These are phyloP conservation scores for Hanseniaspora uvarum DNA, from an alignment of 1,139 yeast genomes.

Conservation along the genomic window DNA sequence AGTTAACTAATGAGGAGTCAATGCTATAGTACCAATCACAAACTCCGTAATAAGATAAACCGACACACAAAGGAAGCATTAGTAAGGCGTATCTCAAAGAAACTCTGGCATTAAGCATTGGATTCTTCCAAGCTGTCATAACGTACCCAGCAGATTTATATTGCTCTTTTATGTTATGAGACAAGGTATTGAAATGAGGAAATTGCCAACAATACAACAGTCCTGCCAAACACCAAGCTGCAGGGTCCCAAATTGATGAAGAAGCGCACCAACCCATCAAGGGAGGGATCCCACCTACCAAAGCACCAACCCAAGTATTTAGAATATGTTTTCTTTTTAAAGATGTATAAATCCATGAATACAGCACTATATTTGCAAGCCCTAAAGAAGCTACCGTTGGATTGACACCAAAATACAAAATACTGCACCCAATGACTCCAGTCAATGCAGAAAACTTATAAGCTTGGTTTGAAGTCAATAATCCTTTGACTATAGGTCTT, in stretches of 20 bases:
- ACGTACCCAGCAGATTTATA: slow-evolving; percentile 89
- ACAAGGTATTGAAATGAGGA: slow-evolving; percentile 90
- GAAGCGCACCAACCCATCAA: slow-evolving; percentile 99
- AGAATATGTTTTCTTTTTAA: slow-evolving; percentile 72
- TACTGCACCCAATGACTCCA: slow-evolving; percentile 60
- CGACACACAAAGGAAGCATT: slow-evolving; percentile 89
- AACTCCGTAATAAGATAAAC: slow-evolving; percentile 63
- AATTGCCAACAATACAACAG: slow-evolving; percentile 95
- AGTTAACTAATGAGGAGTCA: slow-evolving; percentile 73
- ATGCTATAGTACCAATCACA: slow-evolving; percentile 73
- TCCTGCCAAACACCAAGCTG: slow-evolving; percentile 90
- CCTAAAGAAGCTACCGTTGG: slow-evolving; percentile 76
- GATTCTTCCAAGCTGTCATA: slow-evolving; percentile 92
- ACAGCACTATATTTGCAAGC: slow-evolving; percentile 61
- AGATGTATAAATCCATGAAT: slow-evolving; percentile 85
- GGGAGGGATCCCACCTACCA: slow-evolving; percentile 97
- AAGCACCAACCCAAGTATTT: slow-evolving; percentile 97
- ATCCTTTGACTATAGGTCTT: slow-evolving; percentile 84
- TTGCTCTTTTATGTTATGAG: slow-evolving; percentile 79
- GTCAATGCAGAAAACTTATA: slow-evolving; percentile 64
- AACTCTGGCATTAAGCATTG: slow-evolving; percentile 83
- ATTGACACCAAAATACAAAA: slow-evolving; percentile 72
- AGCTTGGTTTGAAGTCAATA: slow-evolving; percentile 66
- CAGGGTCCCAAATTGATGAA: slow-evolving; percentile 69
- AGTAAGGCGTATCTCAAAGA: slow-evolving; percentile 76